A percentile compares a stretch with the other conserved stretches of the same genome.
Evolutionary conservation across 257 asterid species (phyloP).

Genomic region (Buddleja alternifolia): DNA sequence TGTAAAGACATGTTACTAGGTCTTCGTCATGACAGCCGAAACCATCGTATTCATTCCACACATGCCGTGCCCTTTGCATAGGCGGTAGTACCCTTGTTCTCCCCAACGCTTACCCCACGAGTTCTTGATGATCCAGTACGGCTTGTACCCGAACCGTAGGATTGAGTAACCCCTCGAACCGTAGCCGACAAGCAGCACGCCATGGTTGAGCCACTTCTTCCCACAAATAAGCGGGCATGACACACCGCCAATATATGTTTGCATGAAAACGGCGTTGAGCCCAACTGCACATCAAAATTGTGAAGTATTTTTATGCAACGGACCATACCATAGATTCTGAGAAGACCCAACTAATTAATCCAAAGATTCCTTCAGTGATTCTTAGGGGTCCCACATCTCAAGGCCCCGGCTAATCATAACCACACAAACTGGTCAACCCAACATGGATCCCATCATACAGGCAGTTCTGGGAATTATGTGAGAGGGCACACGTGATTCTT

Average conservation of each 20-base stretch:
- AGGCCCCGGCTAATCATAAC: too few species aligned
- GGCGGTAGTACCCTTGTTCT: slow-evolving; percentile 64
- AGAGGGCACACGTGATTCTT: too few species aligned
- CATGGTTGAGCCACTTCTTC: slow-evolving; percentile 64
- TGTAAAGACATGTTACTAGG: slow-evolving; percentile 13
- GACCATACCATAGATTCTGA: too few species aligned
- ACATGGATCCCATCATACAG: too few species aligned
- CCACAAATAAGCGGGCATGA: slow-evolving; percentile 83
- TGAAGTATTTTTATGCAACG: neutral
- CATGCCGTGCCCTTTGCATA: slow-evolving; percentile 79
- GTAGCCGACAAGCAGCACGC: slow-evolving; percentile 80
- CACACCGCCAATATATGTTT: slow-evolving; percentile 81
- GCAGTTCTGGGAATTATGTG: too few species aligned
- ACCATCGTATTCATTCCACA: slow-evolving; percentile 86
- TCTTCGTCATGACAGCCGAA: slow-evolving; percentile 62
- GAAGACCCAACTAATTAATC: too few species aligned
- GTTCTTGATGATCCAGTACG: slow-evolving; percentile 86
- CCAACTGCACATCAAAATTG: slow-evolving; percentile 55
- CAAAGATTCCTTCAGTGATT: too few species aligned
- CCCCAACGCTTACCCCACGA: slow-evolving; percentile 93
- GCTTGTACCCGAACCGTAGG: slow-evolving; percentile 64
- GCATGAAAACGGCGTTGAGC: slow-evolving; percentile 82
- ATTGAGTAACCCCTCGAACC: slow-evolving; percentile 77
- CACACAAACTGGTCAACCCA: too few species aligned
- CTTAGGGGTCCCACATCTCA: too few species aligned